Base-by-base conservation (phyloP, 2,329 filamentous ascomycete species). In the Nemania diffusa region DNA sequence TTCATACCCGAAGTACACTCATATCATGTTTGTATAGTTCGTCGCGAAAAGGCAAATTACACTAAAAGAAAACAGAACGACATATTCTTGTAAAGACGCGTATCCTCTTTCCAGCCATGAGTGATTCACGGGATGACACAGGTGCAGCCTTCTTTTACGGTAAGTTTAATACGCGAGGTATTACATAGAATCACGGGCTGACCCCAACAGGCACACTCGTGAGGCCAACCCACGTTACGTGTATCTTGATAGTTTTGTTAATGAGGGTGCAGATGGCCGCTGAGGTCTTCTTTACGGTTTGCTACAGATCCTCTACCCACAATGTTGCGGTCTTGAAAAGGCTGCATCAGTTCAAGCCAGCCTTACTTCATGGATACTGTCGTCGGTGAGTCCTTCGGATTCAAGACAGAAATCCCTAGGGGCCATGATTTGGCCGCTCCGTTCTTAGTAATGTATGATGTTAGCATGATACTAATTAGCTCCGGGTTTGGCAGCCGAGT, bases 281-380 rank as follows among this genome's bases (percentile, higher is more conserved):
- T 0, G 88, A 91, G 75, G 90, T 98, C 74, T 93, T 98, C 73
- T 91, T 92, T 81, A 91, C 91, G 37, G 94, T 97, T 50, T 92
- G 92, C 79, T 92, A 94, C 80, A 88, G 89, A 71, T 73, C 77
- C 5, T 83, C 84, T 69, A 75, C 87, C 75, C 40, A 85, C 78
- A 75, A 84, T 78, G 78, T 86, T 42, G 75, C 71, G 5, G 7
- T 76, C 1, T 70, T 78, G 27, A 77, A 81, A 62, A 78, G 87
- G 53, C 82, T 95, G 40, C 88, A 88, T 69, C 87, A 79, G 0
- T 88, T 93, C 77, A 84, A 84, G 0, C 92, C 93, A 0, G 94
- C 94, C 15, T 81, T 97, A n/a, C 85, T 98, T 0, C 86, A 90
- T 68, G 83, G 86, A 51, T 91, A 91, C 81, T 89, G 88, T 59